Conservation (phyloP, 2,329 filamentous ascomycete genomes). For the Paraphaeosphaeria sporulosa region DNA sequence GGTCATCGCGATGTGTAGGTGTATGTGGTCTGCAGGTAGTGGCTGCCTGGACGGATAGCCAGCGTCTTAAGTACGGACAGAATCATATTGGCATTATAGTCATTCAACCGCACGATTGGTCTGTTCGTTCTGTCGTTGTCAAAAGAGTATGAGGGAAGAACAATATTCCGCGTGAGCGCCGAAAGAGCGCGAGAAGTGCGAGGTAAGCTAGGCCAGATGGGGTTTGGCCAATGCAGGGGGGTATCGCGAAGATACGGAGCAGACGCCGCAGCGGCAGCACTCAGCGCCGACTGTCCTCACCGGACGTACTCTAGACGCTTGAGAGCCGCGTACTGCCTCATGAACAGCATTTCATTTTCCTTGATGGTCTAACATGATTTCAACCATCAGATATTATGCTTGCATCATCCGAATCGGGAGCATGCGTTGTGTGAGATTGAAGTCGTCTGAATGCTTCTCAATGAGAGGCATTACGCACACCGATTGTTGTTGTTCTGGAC, state of each 20-base stretch:
- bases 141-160: not conserved
- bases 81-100: not conserved
- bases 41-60: too few species aligned
- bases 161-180: not conserved
- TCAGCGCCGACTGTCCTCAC: not conserved
- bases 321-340: too few species aligned
- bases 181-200: constrained; percentile 1
- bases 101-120: not conserved
- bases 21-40: not conserved
- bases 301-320: too few species aligned
- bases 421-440: too few species aligned
- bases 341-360: too few species aligned
- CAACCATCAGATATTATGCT: too few species aligned
- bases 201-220: constrained; percentile 4
- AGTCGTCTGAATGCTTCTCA: too few species aligned
- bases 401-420: too few species aligned
- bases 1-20: not conserved
- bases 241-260: not conserved
- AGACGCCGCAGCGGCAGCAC: not conserved
- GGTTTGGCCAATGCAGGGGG: not conserved
- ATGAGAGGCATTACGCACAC: too few species aligned
- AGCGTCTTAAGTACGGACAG: not conserved
- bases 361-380: too few species aligned
- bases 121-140: not conserved
- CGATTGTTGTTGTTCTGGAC: too few species aligned